phyloP scores from a whole-genome alignment of 805 yeast genomes.

The Scheffersomyces coipomensis region DNA sequence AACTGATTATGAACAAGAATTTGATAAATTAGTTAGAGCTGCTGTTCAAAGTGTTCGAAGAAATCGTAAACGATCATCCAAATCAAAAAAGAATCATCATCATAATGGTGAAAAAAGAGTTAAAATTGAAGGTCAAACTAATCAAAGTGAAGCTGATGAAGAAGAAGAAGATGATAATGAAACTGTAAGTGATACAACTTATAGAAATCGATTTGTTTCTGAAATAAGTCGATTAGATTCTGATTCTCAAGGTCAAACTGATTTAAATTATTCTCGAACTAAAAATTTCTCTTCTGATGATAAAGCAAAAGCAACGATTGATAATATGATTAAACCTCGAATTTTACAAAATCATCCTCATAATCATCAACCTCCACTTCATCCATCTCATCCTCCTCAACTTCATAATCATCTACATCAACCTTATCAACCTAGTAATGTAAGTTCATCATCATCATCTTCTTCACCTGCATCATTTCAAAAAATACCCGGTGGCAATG shows the following conservation, averaged over 20 bases:
- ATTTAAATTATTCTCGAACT: constrained; percentile 30
- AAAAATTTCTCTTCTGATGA: constrained; percentile 30
- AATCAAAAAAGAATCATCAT: constrained; percentile 16
- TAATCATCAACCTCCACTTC: constrained; percentile 2
- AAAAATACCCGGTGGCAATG: too few species aligned
- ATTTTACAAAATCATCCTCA: constrained; percentile 5
- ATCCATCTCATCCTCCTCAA: not conserved
- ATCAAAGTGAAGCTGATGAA: not conserved
- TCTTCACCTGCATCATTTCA: not conserved
- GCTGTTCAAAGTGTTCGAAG: constrained; percentile 92
- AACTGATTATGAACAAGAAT: constrained; percentile 58
- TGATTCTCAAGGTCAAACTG: constrained; percentile 32
- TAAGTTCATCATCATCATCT: not conserved
- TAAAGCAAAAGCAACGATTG: constrained; percentile 46
- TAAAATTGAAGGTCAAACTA: constrained; percentile 5
- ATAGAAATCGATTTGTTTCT: constrained; percentile 21
- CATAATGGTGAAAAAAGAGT: constrained; percentile 3
- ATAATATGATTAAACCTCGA: constrained; percentile 45
- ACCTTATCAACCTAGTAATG: not conserved
- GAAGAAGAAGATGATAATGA: not conserved
- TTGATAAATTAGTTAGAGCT: constrained; percentile 86
- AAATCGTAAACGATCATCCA: constrained; percentile 68
- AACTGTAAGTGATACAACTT: not conserved
- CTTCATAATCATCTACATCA: not conserved
- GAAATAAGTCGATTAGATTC: constrained; percentile 34